Percentiles rank a stretch among this genome's conserved stretches.
Evolutionary conservation across 2,329 filamentous ascomycete genomes (phyloP).

Genomic region (Aspergillus sp.): DNA sequence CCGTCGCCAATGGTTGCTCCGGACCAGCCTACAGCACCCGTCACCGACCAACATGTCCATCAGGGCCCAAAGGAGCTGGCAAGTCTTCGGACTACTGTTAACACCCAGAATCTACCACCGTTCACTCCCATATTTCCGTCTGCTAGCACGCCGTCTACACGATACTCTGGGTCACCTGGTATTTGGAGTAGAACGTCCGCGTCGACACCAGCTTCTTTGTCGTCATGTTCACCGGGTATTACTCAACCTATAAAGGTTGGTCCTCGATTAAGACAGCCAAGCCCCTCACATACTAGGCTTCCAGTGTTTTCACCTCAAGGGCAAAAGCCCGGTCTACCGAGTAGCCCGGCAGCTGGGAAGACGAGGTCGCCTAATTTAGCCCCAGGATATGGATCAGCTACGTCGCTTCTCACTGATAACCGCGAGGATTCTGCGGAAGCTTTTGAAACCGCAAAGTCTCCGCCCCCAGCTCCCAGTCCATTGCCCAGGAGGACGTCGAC

Average conservation of each 20-base stretch:
- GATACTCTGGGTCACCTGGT: slow-evolving; percentile 47
- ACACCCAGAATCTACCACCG: slow-evolving; percentile 37
- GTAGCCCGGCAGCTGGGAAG: slow-evolving; percentile 19
- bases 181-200: slow-evolving; percentile 49
- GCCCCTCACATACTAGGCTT: slow-evolving; percentile 38
- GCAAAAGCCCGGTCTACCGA: slow-evolving; percentile 20
- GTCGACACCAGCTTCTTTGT: slow-evolving; percentile 51
- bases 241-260: slow-evolving; percentile 40
- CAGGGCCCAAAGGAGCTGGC: slow-evolving; percentile 39
- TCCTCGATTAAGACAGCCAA: slow-evolving; percentile 36
- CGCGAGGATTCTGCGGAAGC: slow-evolving; percentile 1
- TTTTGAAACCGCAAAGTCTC: slow-evolving; percentile 1
- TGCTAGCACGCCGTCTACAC: slow-evolving; percentile 46
- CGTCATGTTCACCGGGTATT: slow-evolving; percentile 50
- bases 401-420: slow-evolving; percentile 7
- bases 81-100: slow-evolving; percentile 36
- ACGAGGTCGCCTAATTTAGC: slow-evolving; percentile 16
- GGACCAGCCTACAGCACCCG: slow-evolving; percentile 15
- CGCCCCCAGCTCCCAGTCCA: slow-evolving; percentile 55
- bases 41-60: slow-evolving; percentile 17
- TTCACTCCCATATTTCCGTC: slow-evolving; percentile 40
- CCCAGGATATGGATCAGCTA: slow-evolving; percentile 12
- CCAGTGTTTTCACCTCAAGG: slow-evolving; percentile 28
- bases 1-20: slow-evolving; percentile 17
- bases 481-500: slow-evolving; percentile 64